Evolutionary conservation across 257 asterid species (phyloP).

Genomic region (Fraxinus cuspidata): DNA sequence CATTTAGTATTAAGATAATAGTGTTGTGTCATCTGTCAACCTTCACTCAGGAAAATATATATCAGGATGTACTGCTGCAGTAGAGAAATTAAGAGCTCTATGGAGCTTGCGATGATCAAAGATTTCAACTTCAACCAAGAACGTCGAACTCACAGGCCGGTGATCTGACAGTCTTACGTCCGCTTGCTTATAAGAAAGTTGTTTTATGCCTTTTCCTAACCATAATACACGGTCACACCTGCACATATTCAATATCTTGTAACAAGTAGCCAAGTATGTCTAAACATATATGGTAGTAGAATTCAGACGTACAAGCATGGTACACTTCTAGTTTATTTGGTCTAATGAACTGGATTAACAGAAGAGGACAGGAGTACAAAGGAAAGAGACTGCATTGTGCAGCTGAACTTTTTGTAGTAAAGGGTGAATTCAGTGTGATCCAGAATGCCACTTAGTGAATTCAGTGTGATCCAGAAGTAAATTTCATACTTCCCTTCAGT

Average conservation of each 20-base stretch:
- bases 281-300: neutral
- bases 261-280: neutral
- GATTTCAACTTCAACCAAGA: conserved; percentile 75
- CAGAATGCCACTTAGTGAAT: too few species aligned
- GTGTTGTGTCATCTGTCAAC: neutral
- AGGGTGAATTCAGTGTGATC: neutral
- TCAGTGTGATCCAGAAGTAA: neutral
- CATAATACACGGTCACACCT: conserved; percentile 97
- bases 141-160: conserved; percentile 76
- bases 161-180: conserved; percentile 78
- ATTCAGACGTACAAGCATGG: neutral
- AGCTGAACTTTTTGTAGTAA: neutral
- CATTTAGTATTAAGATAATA: neutral
- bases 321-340: neutral
- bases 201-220: conserved; percentile 88
- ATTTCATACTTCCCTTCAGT: too few species aligned
- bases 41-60: conserved; percentile 42
- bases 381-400: neutral
- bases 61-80: conserved; percentile 66
- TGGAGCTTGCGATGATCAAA: conserved; percentile 77
- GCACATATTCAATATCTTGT: conserved; percentile 20
- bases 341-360: neutral
- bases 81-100: conserved; percentile 65
- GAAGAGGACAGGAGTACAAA: neutral
- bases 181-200: conserved; percentile 61